phyloP scores from a whole-genome alignment of 1,284 basidiomycete genomes.

The Xerocomus cyaneibrunnescens region DNA sequence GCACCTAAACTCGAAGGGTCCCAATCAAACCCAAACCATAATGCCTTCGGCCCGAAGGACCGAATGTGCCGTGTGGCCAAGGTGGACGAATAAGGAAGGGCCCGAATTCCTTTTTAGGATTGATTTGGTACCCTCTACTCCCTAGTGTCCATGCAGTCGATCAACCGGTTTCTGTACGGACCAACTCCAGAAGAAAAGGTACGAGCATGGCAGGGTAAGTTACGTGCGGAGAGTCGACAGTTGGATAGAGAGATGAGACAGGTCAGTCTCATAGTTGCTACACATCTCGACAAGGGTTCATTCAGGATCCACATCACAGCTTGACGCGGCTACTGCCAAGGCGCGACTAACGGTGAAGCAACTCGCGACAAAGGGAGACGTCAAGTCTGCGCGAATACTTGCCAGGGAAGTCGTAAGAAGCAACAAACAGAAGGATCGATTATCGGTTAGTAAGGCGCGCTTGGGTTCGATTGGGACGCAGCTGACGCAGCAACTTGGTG shows the following conservation, averaged over 20 bases:
- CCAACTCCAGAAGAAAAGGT: slow-evolving; percentile 93
- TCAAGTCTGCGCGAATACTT: slow-evolving; percentile 89
- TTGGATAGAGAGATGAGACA: slow-evolving; percentile 92
- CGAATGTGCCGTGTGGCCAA: no score
- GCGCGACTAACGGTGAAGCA: slow-evolving; percentile 85
- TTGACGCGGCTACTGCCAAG: slow-evolving; percentile 83
- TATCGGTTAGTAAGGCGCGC: slow-evolving; percentile 91
- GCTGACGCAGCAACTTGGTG: slow-evolving; percentile 91
- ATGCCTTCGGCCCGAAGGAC: no score
- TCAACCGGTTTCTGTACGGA: slow-evolving; percentile 91
- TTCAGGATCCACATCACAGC: slow-evolving; percentile 43
- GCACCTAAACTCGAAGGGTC: no score
- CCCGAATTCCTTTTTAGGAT: slow-evolving; percentile 19
- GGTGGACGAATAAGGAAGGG: not conserved
- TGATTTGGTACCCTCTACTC: slow-evolving; percentile 1
- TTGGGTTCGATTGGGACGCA: slow-evolving; percentile 92
- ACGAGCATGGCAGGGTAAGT: slow-evolving; percentile 82
- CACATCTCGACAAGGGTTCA: slow-evolving; percentile 21
- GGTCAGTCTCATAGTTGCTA: slow-evolving; percentile 50
- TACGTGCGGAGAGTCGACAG: slow-evolving; percentile 76
- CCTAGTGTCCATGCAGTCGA: slow-evolving; percentile 68
- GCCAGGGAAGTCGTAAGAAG: slow-evolving; percentile 94
- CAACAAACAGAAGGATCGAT: slow-evolving; percentile 90
- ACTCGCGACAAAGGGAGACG: slow-evolving; percentile 88
- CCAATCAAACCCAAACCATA: no score